Evolutionary conservation across 208 protist genomes (phyloP), one percentile per base, ranked within the genome.

Genomic region (Acanthamoeba pearcei): DNA sequence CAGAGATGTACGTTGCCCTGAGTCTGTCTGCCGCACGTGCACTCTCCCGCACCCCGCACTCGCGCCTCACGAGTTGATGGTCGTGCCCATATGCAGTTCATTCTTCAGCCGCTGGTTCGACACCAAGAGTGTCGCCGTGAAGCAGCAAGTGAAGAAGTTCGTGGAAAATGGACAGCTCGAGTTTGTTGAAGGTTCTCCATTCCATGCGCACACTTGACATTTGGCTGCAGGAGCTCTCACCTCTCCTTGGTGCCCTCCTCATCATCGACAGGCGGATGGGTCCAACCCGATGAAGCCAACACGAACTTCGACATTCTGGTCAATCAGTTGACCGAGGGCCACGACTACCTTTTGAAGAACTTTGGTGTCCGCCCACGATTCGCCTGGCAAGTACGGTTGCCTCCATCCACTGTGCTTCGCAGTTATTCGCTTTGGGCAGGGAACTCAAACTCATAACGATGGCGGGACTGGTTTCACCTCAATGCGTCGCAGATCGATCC

Each of bases 31-130:
- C 53, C 70, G 6, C 60, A 49, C 29, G 15, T 74, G 19, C 62
- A 13, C n/a, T n/a, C 27, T 32, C 62, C 27, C 60, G 53, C 53
- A 2, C 15, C 2, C 27, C 19, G 24, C 5, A 9, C 27, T 24
- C 24, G 62, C 27, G 62, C 62, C 62, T 68, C 62, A 17, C 22
- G 15, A n/a, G 46, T 62, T 27, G 24, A 51, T 95, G 13, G 17
- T 42, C 53, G 32, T 72, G 78, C 15, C 5, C 51, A 38, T 66
- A 46, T 68, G 35, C 35, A 96, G 96, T n/a, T 97, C 96, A 6
- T 98, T 95, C 93, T 98, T 97, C 90, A 95, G 60, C 29, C 74
- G 51, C 27, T 98, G 97, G 97, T 98, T 94, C 57, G 74, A 97
- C 53, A 17, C 62, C n/a, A 76, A 96, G 90, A 22, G n/a, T 17